Evolutionary conservation across 768 basidiomycete species (phyloP).

Genomic region (Podaxis sp.): DNA sequence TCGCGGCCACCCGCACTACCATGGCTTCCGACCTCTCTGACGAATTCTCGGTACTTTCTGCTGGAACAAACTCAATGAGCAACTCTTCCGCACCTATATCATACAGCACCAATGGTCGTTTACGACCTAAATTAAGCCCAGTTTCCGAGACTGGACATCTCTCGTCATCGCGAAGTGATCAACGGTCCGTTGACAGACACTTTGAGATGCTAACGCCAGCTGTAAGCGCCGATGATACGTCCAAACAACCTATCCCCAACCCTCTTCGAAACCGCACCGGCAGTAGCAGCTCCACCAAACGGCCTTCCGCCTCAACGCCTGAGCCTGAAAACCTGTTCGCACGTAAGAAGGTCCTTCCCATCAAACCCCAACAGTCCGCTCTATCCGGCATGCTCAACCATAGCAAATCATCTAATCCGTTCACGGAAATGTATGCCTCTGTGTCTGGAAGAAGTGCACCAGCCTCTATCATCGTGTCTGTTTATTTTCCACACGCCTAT

Average conservation of each 20-base stretch:
- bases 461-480: constrained; percentile 61
- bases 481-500: constrained; percentile 84
- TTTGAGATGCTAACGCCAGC: constrained; percentile 28
- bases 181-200: constrained; percentile 13
- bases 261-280: constrained; percentile 24
- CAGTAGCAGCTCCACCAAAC: constrained; percentile 16
- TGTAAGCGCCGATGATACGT: constrained; percentile 19
- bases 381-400: constrained; percentile 76
- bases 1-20: constrained; percentile 59
- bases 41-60: constrained; percentile 57
- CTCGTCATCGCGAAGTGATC: constrained; percentile 3
- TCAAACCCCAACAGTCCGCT: constrained; percentile 53
- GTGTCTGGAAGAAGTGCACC: constrained; percentile 76
- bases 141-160: constrained; percentile 45
- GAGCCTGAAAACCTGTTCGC: constrained; percentile 41
- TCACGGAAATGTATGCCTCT: constrained; percentile 82
- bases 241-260: constrained; percentile 24
- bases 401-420: constrained; percentile 74
- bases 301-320: constrained; percentile 16
- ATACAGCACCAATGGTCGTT: constrained; percentile 39
- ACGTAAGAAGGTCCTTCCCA: constrained; percentile 47
- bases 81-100: constrained; percentile 55
- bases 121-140: constrained; percentile 57
- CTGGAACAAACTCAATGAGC: constrained; percentile 48
- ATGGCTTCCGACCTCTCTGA: constrained; percentile 64